Evolutionary conservation across 495 filamentous ascomycete genomes (phyloP), one percentile per base, ranked within the genome.

Genomic region (Hypoxylon lienhwacheense): DNA sequence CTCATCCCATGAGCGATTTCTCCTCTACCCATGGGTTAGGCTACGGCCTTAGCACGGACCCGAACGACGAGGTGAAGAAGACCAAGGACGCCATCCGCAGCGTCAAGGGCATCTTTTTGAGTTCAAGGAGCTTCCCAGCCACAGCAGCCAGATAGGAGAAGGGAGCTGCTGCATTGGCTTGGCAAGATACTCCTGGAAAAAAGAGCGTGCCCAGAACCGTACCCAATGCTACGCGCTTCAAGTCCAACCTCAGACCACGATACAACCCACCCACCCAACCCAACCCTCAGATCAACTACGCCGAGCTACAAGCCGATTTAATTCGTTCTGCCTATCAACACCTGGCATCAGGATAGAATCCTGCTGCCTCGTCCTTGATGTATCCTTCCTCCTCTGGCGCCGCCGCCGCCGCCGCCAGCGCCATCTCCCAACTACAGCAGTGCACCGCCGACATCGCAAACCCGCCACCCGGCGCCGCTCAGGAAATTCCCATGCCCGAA

Each of bases 91-190:
- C 95, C 65, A 96, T 98, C 53, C 76, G 90, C 41, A 81, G 89
- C 55, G 83, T 97, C n/a, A 98, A 98, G 77, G 92, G 93, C 12
- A 86, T 91, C 36, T 73, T 98, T 68, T 63, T 98, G 66, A 92
- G 85, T 75, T 84, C 91, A 12, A 77, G 84, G 65, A 83, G 73
- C 53, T 85, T 86, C 61, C 81, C 82, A 5, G 57, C 67, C 17
- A 55, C 53, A 24, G 29, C 55, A 36, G 47, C 62, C 2, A 56
- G 65, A 65, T 67, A 67, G 59, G 35, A 41, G 37, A 28, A 22
- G 2, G 21, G 40, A 29, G 37, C 45, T 34, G 25, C 40, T 34
- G 14, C 12, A 21, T 21, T 36, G 15, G 11, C 14, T 16, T 12
- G 7, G 19, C n/a, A 11, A 25, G 25, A 32, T n/a, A n/a, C n/a